A percentile compares a stretch with the other conserved stretches of the same genome.
Conservation (phyloP, 2,329 filamentous ascomycete species). For the Colletotrichum spinosum region DNA sequence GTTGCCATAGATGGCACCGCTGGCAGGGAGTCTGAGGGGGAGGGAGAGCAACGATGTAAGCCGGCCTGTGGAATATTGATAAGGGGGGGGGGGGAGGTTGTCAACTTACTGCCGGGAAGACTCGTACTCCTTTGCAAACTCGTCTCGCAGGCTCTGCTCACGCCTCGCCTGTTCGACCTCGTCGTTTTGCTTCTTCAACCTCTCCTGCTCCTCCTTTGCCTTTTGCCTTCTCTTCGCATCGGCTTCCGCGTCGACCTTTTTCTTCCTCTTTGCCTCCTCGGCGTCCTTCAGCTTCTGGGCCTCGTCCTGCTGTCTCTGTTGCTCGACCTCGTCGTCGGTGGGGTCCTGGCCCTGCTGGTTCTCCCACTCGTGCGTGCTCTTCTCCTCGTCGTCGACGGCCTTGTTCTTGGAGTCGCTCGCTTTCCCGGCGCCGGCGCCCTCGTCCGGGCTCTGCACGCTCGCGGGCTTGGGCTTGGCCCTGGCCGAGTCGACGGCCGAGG, state of each 20-base stretch:
- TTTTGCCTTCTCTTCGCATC: not conserved
- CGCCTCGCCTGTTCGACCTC: slow-evolving; percentile 34
- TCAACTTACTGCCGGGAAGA: slow-evolving; percentile 53
- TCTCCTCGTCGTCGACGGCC: too few relatives aligned
- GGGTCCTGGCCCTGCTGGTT: slow-evolving; percentile 2
- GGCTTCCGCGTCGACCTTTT: too few relatives aligned
- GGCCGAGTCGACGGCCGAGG: too few relatives aligned
- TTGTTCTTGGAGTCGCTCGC: too few relatives aligned
- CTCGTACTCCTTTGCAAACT: slow-evolving; percentile 48
- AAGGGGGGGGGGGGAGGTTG: slow-evolving; percentile 5
- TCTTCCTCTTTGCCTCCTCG: too few relatives aligned
- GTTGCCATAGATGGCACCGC: slow-evolving; percentile 67
- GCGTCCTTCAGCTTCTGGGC: too few relatives aligned
- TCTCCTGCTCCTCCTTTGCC: slow-evolving; percentile 22
- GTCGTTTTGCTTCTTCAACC: slow-evolving; percentile 35
- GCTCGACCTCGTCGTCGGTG: slow-evolving; percentile 34
- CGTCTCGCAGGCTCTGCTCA: slow-evolving; percentile 45
- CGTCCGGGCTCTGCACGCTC: too few relatives aligned
- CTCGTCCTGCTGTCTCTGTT: slow-evolving; percentile 24
- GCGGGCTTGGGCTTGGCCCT: too few relatives aligned
- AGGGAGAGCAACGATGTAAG: slow-evolving; percentile 14
- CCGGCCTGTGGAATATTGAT: slow-evolving; percentile 5
- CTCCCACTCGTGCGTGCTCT: too few relatives aligned
- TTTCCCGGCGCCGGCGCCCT: too few relatives aligned
- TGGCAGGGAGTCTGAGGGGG: slow-evolving; percentile 53